These are phyloP conservation scores for Naematelia aurantialba DNA, from an alignment of 768 basidiomycete genomes.

Conservation along the genomic window DNA sequence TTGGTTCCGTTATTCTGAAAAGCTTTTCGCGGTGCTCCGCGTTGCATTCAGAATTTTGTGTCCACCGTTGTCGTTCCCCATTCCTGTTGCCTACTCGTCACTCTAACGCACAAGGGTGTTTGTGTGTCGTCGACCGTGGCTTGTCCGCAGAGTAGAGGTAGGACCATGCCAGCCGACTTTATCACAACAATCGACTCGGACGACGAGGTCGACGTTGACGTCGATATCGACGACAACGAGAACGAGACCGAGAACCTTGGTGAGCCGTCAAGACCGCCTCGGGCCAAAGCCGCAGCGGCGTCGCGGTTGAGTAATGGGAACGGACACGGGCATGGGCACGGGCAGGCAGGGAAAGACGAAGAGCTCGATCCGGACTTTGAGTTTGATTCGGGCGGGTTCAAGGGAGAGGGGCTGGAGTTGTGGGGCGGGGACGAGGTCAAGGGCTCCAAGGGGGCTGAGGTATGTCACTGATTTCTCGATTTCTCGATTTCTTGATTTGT, in stretches of 20 bases:
- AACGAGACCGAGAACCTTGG: constrained; percentile 31
- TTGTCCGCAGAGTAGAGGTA: no score
- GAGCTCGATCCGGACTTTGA: constrained; percentile 72
- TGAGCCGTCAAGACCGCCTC: constrained; percentile 16
- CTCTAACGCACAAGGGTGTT: no score
- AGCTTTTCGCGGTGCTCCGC: background rate
- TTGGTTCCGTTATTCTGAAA: no score
- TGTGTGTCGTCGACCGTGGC: no score
- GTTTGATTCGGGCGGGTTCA: constrained; percentile 74
- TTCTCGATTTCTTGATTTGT: no score
- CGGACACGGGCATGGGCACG: no score
- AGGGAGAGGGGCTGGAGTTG: constrained; percentile 55
- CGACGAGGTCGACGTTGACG: constrained; percentile 35
- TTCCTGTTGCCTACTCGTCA: no score
- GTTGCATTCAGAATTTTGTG: background rate
- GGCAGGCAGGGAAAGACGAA: constrained; percentile 16
- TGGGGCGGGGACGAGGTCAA: constrained; percentile 59
- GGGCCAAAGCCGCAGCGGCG: no score
- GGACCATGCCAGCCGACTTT: constrained; percentile 29
- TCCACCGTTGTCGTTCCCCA: background rate
- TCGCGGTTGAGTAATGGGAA: no score
- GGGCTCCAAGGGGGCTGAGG: constrained; percentile 29
- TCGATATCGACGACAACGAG: constrained; percentile 40
- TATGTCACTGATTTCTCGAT: background rate
- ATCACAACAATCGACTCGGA: constrained; percentile 42